phyloP scores from a whole-genome alignment of 1,284 basidiomycete species.

The Butyriboletus appendiculatus region DNA sequence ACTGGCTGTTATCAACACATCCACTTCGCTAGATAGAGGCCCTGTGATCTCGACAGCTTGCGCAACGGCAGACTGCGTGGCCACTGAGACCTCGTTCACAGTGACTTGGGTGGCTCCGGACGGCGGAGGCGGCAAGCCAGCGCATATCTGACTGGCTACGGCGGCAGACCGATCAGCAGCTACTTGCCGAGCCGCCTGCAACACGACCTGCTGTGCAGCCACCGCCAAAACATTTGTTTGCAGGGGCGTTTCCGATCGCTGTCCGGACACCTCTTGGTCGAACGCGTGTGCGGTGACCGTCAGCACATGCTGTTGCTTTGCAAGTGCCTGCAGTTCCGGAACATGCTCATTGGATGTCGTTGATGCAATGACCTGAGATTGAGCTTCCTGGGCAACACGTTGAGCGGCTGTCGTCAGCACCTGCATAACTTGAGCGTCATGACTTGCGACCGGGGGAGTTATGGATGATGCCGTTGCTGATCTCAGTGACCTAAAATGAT shows the following conservation, averaged over 20 bases:
- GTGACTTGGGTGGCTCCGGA: conserved; percentile 60
- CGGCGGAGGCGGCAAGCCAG: conserved; percentile 40
- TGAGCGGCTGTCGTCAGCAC: conserved; percentile 74
- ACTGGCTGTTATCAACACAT: conserved; percentile 37
- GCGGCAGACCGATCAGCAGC: conserved; percentile 53
- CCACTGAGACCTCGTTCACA: conserved; percentile 73
- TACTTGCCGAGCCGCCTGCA: conserved; percentile 74
- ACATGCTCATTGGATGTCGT: conserved; percentile 45
- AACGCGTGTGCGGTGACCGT: conserved; percentile 76
- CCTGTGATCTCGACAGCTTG: conserved; percentile 44
- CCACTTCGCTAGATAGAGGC: conserved; percentile 38
- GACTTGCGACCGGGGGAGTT: conserved; percentile 33
- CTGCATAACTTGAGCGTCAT: conserved; percentile 67
- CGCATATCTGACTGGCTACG: conserved; percentile 40
- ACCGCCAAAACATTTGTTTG: conserved; percentile 56
- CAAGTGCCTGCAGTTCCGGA: conserved; percentile 62
- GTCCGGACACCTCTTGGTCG: conserved; percentile 62
- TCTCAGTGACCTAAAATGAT: conserved; percentile 28
- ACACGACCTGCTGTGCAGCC: conserved; percentile 76
- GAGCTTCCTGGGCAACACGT: conserved; percentile 71
- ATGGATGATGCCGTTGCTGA: conserved; percentile 24
- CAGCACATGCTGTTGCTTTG: conserved; percentile 77
- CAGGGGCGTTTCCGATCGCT: conserved; percentile 45
- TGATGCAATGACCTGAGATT: conserved; percentile 61
- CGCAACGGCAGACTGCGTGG: conserved; percentile 58